phyloP scores from a whole-genome alignment of 441 rosid species.

The Populus hybrid region DNA sequence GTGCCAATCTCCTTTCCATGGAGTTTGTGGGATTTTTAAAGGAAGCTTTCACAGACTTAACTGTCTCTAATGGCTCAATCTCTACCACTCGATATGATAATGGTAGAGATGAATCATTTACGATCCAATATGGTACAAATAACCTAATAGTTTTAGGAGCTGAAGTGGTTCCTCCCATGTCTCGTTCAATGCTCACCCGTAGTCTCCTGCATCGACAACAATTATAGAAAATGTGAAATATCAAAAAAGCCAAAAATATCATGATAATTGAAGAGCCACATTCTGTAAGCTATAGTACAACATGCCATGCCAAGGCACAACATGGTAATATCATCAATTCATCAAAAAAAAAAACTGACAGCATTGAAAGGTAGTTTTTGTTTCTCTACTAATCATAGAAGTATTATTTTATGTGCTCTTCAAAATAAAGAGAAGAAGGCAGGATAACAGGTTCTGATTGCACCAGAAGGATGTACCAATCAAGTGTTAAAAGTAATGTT shows the following conservation, averaged over 20 bases:
- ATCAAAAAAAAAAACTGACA: no score
- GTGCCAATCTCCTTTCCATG: constrained; percentile 50
- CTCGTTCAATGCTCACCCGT: constrained; percentile 90
- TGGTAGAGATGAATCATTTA: constrained; percentile 74
- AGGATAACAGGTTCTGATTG: background rate
- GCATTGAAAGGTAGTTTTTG: background rate
- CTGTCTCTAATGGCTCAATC: constrained; percentile 73
- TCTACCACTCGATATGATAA: constrained; percentile 87
- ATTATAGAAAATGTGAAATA: background rate
- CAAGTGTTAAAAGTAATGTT: background rate
- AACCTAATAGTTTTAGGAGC: constrained; percentile 87
- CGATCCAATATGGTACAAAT: constrained; percentile 97
- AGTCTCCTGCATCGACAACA: constrained; percentile 63
- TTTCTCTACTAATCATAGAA: background rate
- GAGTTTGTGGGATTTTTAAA: constrained; percentile 54
- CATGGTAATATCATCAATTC: background rate
- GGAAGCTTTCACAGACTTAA: constrained; percentile 60
- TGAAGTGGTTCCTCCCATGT: constrained; percentile 84
- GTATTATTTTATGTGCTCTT: background rate
- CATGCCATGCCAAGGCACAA: background rate
- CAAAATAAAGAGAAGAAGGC: background rate
- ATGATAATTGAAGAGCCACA: background rate
- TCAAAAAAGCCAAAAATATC: background rate
- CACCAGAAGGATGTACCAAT: background rate
- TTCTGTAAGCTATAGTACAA: background rate